phyloP scores from a whole-genome alignment of 2,329 filamentous ascomycete species.

The Sporothrix curviconia region DNA sequence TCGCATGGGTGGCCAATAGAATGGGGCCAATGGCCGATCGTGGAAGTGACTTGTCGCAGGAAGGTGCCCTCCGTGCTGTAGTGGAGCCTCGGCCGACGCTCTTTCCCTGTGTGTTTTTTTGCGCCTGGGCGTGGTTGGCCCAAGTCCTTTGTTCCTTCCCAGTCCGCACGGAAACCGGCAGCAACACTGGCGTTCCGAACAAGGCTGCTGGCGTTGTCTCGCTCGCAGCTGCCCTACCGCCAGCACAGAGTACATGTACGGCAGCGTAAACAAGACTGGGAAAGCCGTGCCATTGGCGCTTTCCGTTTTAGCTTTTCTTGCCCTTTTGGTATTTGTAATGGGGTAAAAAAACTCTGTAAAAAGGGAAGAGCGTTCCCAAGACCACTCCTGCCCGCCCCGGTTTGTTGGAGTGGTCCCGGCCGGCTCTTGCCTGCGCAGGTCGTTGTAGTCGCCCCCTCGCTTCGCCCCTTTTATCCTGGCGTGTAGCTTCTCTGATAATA shows the following conservation, averaged over 20 bases:
- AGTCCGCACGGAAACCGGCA: neutral
- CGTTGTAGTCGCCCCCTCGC: neutral
- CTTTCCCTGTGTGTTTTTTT: neutral
- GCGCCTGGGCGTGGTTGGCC: too few relatives aligned
- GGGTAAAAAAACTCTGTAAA: too few relatives aligned
- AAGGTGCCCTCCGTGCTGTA: neutral
- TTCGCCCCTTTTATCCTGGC: neutral
- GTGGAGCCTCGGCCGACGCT: neutral
- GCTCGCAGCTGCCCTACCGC: too few relatives aligned
- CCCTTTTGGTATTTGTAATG: too few relatives aligned
- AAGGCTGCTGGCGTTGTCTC: too few relatives aligned
- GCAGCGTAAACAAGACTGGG: too few relatives aligned
- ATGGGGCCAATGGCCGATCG: neutral
- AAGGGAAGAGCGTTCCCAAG: too few relatives aligned
- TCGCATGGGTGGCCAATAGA: neutral
- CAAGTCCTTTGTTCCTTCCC: constrained; percentile 7
- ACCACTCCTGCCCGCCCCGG: too few relatives aligned
- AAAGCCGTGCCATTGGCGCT: too few relatives aligned
- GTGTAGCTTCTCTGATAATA: neutral
- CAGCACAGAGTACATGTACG: too few relatives aligned
- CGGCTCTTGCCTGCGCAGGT: neutral
- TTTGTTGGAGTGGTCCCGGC: neutral
- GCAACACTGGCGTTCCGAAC: too few relatives aligned
- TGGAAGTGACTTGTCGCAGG: constrained; percentile 2
- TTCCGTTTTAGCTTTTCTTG: too few relatives aligned